Evolutionary conservation across 2,329 filamentous ascomycete genomes (phyloP), one percentile per base, ranked within the genome.

Genomic region (Phialemonium atrogriseum): DNA sequence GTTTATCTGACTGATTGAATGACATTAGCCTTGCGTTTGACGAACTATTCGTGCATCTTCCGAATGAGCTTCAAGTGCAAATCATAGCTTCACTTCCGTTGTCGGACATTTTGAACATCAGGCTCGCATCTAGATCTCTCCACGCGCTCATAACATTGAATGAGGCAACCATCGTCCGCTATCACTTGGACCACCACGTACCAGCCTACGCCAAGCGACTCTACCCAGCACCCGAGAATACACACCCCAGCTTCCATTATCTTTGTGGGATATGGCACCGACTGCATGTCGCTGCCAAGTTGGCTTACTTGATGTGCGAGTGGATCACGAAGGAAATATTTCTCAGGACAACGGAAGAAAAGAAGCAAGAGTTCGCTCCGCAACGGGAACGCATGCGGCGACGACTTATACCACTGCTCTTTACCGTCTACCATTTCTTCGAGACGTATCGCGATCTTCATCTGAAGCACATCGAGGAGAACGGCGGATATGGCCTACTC

Each of bases 381-480:
- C 74, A 80, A 46, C 61, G 66, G 39, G 70, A 75, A 50, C 66
- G 76, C 10, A 80, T 80, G 76, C 70, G 74, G 28, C 70, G 73
- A 38, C 66, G 76, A 30, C 56, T 80, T 7, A 76, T 78, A 34
- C 76, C 76, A 1, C 50, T 79, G 7, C 60, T 80, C 11, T 80
- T 80, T 42, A 78, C 74, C 10, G 60, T 78, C 15, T 80, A 80
- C 41, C 76, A 80, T 49, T 80, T 80, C 46, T 80, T 80, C 47
- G 76, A 80, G 48, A 75, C 64, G 1, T 79, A 77, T 46, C 69
- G 76, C 36, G 66, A 62, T 23, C 56, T 77, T 3, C 73, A 80
- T 42, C 50, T 77, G 7, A 55, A 73, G 41, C 71, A 73, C 38
- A 62, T 80, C 15, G 55, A 59, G 29, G 59, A 70, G 28, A 60